Conservation (phyloP, 2,329 filamentous ascomycete species). For the Grosmannia clavigera region DNA sequence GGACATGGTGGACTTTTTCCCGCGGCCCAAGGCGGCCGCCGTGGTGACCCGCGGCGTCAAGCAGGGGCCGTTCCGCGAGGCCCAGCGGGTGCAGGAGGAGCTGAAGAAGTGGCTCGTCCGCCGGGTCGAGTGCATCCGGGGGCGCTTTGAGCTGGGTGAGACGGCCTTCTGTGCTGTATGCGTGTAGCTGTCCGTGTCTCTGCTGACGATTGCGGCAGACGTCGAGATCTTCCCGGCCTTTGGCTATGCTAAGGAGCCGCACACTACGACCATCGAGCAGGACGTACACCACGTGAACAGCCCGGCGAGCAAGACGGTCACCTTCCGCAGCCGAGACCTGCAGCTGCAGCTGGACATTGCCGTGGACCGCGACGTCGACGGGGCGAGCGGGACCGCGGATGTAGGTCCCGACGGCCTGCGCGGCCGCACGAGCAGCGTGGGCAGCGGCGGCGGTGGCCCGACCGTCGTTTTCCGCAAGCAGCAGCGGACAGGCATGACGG, state of each 20-base stretch:
- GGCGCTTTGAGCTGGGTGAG: conserved; percentile 46
- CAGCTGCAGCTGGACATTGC: conserved; percentile 57
- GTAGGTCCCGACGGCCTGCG: not conserved
- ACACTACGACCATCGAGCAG: conserved; percentile 44
- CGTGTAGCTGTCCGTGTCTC: not conserved
- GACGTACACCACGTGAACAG: conserved; percentile 24
- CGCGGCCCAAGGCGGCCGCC: conserved; percentile 48
- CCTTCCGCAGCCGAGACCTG: conserved; percentile 45
- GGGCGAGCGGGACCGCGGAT: conserved; percentile 15
- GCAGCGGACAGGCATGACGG: conserved; percentile 36
- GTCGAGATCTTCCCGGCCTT: conserved; percentile 63
- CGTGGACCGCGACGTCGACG: conserved; percentile 30
- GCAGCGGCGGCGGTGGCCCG: conserved; percentile 33
- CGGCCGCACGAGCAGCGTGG: conserved; percentile 26
- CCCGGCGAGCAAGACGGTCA: conserved; percentile 43
- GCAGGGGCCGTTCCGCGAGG: conserved; percentile 41
- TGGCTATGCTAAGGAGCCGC: conserved; percentile 52
- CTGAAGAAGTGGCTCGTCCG: conserved; percentile 61
- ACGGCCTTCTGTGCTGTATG: not conserved
- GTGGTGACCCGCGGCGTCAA: conserved; percentile 35
- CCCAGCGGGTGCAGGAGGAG: conserved; percentile 41
- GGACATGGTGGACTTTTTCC: conserved; percentile 65
- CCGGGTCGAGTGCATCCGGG: conserved; percentile 60
- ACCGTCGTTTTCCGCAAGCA: conserved; percentile 42
- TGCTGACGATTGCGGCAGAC: conserved; percentile 23